These are phyloP conservation scores for Panicum hallii DNA, from an alignment of 202 grass and related monocot genomes.

Conservation along the genomic window DNA sequence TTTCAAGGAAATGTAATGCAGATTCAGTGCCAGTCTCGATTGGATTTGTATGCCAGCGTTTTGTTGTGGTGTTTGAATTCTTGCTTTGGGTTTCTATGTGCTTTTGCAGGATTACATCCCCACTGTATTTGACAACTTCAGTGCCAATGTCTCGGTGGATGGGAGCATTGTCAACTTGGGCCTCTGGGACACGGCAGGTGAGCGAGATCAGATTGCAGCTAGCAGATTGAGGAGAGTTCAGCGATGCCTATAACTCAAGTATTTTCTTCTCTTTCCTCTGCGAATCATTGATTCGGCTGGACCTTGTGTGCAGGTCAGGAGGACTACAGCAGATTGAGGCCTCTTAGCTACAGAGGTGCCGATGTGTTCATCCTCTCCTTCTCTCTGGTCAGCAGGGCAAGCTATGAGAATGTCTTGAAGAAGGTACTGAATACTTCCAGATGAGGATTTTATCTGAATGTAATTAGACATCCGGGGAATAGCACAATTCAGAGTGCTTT, in stretches of 20 bases:
- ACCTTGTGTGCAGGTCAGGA: slow-evolving; percentile 59
- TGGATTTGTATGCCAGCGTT: neutral
- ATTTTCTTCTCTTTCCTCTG: neutral
- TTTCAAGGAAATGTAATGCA: neutral
- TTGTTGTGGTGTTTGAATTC: neutral
- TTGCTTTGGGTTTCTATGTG: neutral
- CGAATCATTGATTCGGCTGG: neutral
- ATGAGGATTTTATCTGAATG: neutral
- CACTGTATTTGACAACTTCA: slow-evolving; percentile 54
- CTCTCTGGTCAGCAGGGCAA: slow-evolving; percentile 73
- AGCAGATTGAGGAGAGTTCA: slow-evolving; percentile 32
- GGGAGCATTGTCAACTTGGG: slow-evolving; percentile 77
- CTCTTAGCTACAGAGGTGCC: slow-evolving; percentile 78
- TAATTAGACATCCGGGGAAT: neutral
- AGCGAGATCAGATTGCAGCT: slow-evolving; percentile 36
- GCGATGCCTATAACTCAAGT: neutral
- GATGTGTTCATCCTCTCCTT: slow-evolving; percentile 83
- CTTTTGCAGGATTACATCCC: slow-evolving; percentile 38
- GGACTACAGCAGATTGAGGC: slow-evolving; percentile 80
- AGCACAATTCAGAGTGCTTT: neutral
- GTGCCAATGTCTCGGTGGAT: slow-evolving; percentile 75
- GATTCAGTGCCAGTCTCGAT: slow-evolving; percentile 1
- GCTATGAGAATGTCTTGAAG: slow-evolving; percentile 82
- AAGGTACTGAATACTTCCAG: slow-evolving; percentile 42
- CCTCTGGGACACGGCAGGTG: slow-evolving; percentile 84